These are phyloP conservation scores for Tilletiopsis washingtonensis DNA, from an alignment of 1,284 basidiomycete genomes.

Conservation along the genomic window DNA sequence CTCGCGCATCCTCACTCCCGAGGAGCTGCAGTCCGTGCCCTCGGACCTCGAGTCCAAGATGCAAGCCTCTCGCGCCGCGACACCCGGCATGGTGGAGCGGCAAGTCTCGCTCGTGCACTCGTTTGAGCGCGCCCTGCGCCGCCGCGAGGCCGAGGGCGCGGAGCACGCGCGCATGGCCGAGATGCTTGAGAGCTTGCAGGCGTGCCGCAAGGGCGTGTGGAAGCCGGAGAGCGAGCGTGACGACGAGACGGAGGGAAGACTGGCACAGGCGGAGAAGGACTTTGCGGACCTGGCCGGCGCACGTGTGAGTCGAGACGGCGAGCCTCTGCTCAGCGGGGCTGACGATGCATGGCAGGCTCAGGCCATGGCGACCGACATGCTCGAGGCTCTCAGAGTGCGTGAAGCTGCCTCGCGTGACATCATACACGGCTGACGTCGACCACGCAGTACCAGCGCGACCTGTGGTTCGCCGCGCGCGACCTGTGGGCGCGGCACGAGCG, in stretches of 20 bases:
- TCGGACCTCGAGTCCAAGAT: no score
- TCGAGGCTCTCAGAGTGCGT: neutral
- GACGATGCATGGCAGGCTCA: no score
- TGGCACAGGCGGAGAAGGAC: neutral
- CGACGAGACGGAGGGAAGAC: neutral
- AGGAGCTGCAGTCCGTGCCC: no score
- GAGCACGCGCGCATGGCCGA: no score
- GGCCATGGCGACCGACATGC: neutral
- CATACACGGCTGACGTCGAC: neutral
- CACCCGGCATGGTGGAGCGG: neutral
- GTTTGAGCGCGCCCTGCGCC: no score
- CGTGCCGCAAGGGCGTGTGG: no score
- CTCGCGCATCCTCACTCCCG: neutral
- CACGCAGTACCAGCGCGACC: constrained; percentile 17
- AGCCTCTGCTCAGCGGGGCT: no score
- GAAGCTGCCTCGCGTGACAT: neutral
- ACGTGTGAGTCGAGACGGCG: no score
- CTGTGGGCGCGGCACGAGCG: constrained; percentile 17
- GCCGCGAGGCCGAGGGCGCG: no score
- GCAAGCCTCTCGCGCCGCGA: neutral
- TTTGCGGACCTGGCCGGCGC: neutral
- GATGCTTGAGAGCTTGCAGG: no score
- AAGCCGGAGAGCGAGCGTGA: neutral
- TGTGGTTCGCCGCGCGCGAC: constrained; percentile 21
- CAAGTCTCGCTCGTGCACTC: neutral